phyloP scores from a whole-genome alignment of 108 stramenopile genomes.

The Fragilariopsis cylindrus region DNA sequence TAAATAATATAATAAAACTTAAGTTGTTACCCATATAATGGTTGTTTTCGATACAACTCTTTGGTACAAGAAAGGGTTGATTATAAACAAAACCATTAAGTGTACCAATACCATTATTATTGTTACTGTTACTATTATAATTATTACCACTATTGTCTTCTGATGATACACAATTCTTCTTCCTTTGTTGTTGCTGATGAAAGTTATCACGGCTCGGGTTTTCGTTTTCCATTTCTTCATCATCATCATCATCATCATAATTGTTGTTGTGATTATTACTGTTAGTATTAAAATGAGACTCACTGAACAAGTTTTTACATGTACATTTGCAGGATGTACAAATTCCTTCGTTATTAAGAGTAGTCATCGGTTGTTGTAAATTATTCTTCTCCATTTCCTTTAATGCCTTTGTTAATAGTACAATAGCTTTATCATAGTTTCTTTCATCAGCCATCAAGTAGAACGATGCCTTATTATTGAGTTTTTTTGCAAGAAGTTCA shows the following conservation, averaged over 20 bases:
- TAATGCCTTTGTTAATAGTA: conserved; percentile 10
- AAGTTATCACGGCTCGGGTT: not conserved
- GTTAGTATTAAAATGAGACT: not conserved
- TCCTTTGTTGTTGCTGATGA: not conserved
- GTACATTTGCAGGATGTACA: not conserved
- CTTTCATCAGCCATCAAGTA: not conserved
- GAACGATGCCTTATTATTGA: conserved; percentile 26
- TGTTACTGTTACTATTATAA: not conserved
- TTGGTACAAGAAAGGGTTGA: conserved; percentile 12
- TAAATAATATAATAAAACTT: conserved; percentile 27
- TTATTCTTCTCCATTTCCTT: conserved; percentile 2
- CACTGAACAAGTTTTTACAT: not conserved
- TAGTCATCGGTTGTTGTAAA: too few relatives aligned
- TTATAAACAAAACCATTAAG: conserved; percentile 17
- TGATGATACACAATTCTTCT: not conserved
- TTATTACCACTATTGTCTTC: not conserved
- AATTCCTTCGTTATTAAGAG: too few relatives aligned
- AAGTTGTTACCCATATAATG: conserved; percentile 25
- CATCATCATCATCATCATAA: too few relatives aligned
- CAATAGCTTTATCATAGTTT: conserved; percentile 6
- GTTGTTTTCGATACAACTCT: conserved; percentile 14
- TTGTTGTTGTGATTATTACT: not conserved
- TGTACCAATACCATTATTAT: not conserved
- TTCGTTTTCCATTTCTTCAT: not conserved
- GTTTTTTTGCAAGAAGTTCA: conserved; percentile 19